Conservation (phyloP, 2,329 filamentous ascomycete species). For the Cercospora citrullina region DNA sequence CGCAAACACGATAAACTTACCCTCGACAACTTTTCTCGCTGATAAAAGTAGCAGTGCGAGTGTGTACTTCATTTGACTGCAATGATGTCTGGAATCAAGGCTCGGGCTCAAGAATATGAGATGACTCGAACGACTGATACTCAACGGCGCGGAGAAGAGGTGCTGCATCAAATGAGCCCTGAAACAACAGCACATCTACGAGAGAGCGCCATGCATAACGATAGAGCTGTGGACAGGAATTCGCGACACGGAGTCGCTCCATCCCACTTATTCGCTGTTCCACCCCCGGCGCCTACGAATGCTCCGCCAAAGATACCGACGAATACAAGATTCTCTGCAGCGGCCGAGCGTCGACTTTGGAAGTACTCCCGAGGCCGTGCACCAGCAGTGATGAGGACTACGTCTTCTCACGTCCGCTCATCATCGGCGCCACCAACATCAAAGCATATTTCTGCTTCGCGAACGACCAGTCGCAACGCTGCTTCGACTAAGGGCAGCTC, state of each 20-base stretch:
- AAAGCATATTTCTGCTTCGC: not conserved
- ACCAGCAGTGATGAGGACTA: not conserved
- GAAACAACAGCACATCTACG: not conserved
- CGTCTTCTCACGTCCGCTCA: conserved; percentile 2
- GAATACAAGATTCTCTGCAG: too few relatives aligned
- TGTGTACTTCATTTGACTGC: not conserved
- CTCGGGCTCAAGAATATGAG: not conserved
- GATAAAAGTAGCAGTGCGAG: not conserved
- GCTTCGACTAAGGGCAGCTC: not conserved
- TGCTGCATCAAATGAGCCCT: not conserved
- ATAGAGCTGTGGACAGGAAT: conserved; percentile 10
- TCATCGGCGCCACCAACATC: not conserved
- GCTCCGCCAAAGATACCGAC: conserved; percentile 2
- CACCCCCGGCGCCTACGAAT: conserved; percentile 10
- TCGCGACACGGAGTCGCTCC: not conserved
- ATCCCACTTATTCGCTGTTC: not conserved
- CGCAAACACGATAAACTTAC: not conserved
- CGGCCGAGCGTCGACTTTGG: not conserved
- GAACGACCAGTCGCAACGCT: not conserved
- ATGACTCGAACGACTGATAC: not conserved
- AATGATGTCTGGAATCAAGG: not conserved
- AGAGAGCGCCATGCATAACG: conserved; percentile 9
- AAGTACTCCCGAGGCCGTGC: not conserved
- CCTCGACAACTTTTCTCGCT: not conserved
- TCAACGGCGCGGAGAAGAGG: not conserved